A percentile compares a stretch with the other conserved stretches of the same genome.
phyloP scores from a whole-genome alignment of 257 asterid species.

The Ajuga chamaepitys region DNA sequence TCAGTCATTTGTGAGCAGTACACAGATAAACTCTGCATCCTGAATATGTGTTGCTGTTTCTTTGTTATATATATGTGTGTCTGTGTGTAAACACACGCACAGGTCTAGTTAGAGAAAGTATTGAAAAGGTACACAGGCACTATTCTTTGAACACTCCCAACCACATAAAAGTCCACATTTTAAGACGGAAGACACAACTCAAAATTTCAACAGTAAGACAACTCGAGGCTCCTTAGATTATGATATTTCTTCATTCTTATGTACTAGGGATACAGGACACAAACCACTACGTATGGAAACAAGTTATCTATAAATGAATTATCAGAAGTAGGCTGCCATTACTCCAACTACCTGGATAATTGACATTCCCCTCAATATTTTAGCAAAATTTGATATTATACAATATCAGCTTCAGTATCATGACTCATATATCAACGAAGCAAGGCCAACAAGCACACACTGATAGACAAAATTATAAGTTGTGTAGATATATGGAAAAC shows the following conservation, averaged over 20 bases:
- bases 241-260: not conserved
- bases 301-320: not conserved
- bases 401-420: not conserved
- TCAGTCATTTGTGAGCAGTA: not conserved
- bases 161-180: not conserved
- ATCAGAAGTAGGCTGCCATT: not conserved
- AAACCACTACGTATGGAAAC: not conserved
- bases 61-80: not conserved
- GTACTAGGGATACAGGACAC: not conserved
- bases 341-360: not conserved
- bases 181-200: not conserved
- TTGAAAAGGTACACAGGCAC: not conserved
- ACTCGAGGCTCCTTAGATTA: conserved; percentile 6
- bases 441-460: not conserved
- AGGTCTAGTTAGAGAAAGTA: too few species aligned
- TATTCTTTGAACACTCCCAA: not conserved
- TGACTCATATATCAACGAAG: not conserved
- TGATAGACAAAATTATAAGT: not conserved
- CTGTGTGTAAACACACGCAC: too few species aligned
- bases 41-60: not conserved
- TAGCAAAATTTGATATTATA: too few species aligned
- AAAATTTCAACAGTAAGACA: not conserved
- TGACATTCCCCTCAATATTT: too few species aligned
- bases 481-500: not conserved
- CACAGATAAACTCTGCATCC: not conserved